Evolutionary conservation across 257 asterid species (phyloP).

Genomic region (Ehretia macrophylla): DNA sequence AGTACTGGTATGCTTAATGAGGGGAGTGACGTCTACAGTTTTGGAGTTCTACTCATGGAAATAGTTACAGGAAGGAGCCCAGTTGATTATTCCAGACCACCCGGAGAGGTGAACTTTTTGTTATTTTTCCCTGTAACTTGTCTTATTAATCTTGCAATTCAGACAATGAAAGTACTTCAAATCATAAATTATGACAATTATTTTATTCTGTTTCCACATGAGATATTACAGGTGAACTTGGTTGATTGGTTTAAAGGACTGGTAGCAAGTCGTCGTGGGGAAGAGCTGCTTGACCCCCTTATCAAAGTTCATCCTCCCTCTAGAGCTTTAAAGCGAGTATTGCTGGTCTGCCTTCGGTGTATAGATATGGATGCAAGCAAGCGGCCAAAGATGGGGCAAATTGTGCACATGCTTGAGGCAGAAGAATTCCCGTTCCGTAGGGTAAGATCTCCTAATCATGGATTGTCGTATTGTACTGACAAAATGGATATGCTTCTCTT

Average conservation of each 20-base stretch:
- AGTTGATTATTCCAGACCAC: slow-evolving; percentile 86
- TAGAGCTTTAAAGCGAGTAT: slow-evolving; percentile 70
- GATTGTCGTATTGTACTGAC: neutral
- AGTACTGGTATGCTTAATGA: slow-evolving; percentile 97
- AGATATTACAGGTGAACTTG: slow-evolving; percentile 80
- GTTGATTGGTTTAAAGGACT: slow-evolving; percentile 96
- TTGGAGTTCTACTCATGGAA: slow-evolving; percentile 94
- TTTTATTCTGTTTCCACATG: too few species aligned
- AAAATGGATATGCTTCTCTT: neutral
- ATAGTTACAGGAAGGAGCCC: slow-evolving; percentile 86
- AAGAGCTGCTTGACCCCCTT: slow-evolving; percentile 76
- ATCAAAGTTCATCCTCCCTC: slow-evolving; percentile 68
- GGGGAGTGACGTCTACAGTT: slow-evolving; percentile 89
- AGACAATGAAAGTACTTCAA: too few species aligned
- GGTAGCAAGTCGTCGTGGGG: slow-evolving; percentile 79
- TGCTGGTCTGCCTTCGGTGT: slow-evolving; percentile 86
- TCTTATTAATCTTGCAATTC: too few species aligned
- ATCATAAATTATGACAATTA: too few species aligned
- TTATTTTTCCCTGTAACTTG: slow-evolving; percentile 1
- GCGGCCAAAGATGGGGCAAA: slow-evolving; percentile 99
- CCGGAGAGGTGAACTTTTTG: slow-evolving; percentile 85
- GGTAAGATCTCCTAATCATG: slow-evolving; percentile 33
- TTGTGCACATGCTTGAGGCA: slow-evolving; percentile 97
- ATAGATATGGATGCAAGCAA: slow-evolving; percentile 85
- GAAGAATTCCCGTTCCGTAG: slow-evolving; percentile 79